Conservation (phyloP, 331 rosid species). For the Quercus lobata region DNA sequence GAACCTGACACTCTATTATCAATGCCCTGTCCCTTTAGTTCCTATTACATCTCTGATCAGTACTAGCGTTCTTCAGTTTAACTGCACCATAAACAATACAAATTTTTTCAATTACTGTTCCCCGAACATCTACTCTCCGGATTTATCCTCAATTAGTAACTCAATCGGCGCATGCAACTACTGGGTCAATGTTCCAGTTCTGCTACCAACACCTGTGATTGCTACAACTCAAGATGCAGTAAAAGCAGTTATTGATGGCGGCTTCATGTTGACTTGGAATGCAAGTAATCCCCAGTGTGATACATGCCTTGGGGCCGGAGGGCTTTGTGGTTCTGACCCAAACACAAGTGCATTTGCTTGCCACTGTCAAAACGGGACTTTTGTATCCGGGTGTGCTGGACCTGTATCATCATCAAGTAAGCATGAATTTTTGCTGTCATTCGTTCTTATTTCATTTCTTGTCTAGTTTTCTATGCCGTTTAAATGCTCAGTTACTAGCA, state of each 20-base stretch:
- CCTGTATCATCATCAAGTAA: neutral
- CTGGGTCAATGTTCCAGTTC: conserved; percentile 23
- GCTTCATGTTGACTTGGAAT: conserved; percentile 36
- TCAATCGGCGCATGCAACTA: conserved; percentile 7
- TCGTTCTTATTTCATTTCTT: neutral
- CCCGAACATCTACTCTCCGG: too few relatives aligned
- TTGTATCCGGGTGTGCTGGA: conserved; percentile 1
- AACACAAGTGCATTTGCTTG: conserved; percentile 24
- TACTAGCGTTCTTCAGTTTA: too few relatives aligned
- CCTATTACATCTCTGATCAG: too few relatives aligned
- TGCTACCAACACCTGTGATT: neutral
- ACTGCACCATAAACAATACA: conserved; percentile 9
- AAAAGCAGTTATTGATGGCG: conserved; percentile 19
- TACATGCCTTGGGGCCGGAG: conserved; percentile 35
- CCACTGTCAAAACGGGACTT: conserved; percentile 23
- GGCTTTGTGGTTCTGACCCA: conserved; percentile 31
- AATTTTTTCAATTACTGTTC: conserved; percentile 7
- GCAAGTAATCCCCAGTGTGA: conserved; percentile 34
- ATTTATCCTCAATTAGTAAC: neutral
- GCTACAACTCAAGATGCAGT: conserved; percentile 8
- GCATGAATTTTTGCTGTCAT: neutral
- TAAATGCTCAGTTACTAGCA: neutral
- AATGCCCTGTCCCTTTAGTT: neutral
- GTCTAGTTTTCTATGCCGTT: neutral
- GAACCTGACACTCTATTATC: conserved; percentile 23